Conservation (phyloP, 176 grass and related monocot species). For the Musa acuminata region DNA sequence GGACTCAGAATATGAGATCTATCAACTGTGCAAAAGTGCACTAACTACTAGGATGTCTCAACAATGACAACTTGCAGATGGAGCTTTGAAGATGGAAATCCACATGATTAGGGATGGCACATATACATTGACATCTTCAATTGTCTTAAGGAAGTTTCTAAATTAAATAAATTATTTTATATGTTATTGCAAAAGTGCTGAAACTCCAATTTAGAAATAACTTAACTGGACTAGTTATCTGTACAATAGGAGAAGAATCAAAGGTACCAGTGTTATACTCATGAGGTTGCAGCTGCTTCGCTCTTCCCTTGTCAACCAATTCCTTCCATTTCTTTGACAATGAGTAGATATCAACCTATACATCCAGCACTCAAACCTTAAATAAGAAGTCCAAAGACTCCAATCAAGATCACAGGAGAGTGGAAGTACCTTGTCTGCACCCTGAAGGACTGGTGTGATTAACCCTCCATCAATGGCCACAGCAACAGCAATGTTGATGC, state of each 20-base stretch:
- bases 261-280: slow-evolving; percentile 86
- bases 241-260: neutral
- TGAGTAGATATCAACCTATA: slow-evolving; percentile 84
- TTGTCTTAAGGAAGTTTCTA: no score
- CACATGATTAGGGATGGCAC: no score
- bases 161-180: no score
- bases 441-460: slow-evolving; percentile 89
- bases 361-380: slow-evolving; percentile 21
- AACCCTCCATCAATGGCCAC: slow-evolving; percentile 85
- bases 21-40: no score
- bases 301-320: slow-evolving; percentile 75
- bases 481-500: slow-evolving; percentile 91
- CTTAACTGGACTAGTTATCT: no score
- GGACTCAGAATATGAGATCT: no score
- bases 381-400: slow-evolving; percentile 11
- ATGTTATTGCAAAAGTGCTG: no score
- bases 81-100: no score
- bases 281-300: slow-evolving; percentile 92
- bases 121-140: no score
- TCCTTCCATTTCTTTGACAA: slow-evolving; percentile 98
- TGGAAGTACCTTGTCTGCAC: slow-evolving; percentile 76
- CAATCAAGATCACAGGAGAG: slow-evolving; percentile 1
- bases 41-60: no score
- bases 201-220: no score
- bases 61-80: no score